Base-by-base conservation (phyloP, 805 yeast species). In the Wickerhamomyces tratensis region DNA sequence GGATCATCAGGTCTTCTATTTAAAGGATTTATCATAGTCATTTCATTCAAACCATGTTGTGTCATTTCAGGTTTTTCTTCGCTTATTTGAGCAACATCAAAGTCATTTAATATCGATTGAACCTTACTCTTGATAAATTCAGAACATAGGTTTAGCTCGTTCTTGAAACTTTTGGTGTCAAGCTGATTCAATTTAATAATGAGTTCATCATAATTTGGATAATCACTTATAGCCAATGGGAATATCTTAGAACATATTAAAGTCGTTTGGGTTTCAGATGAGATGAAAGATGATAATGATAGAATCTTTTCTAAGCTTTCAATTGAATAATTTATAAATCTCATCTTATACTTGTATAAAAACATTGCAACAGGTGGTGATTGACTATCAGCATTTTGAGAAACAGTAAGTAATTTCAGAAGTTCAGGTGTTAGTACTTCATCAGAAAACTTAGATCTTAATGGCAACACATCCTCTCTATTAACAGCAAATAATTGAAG, bases 401-500 rank as follows among this genome's bases (percentile, higher is more conserved):
- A 25, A 6, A 45, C 26, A 2, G 49, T 54, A 26, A 56, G 42
- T 0, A 53, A 46, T 6, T 40, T 45, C 34, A 31, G n/a, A 8
- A 31, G 11, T 13, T 31, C 34, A 11, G 34, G 13, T 12, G 6
- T 5, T 31, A 31, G 7, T 11, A 11, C 5, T 8, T 31, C n/a
- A 11, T 31, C n/a, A 12, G 34, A 31, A 12, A 8, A 31, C 13
- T 9, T 11, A 6, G 7, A 7, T 12, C 11, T 31, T 13, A 31
- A 31, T 11, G 11, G 11, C 13, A 31, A 31, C 6, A 31, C 11
- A 13, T 54, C 34, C 26, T 45, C 44, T 41, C 59, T 56, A 44
- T 53, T 61, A 2, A 64, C 54, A 0, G 69, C 59, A 27, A 57
- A 54, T 7, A 59, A 46, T 43, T 64, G 65, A 33, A 67, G 43